Evolutionary conservation across 192 early-diverging fungal species (phyloP).

Genomic region (Entrophospora sp.): DNA sequence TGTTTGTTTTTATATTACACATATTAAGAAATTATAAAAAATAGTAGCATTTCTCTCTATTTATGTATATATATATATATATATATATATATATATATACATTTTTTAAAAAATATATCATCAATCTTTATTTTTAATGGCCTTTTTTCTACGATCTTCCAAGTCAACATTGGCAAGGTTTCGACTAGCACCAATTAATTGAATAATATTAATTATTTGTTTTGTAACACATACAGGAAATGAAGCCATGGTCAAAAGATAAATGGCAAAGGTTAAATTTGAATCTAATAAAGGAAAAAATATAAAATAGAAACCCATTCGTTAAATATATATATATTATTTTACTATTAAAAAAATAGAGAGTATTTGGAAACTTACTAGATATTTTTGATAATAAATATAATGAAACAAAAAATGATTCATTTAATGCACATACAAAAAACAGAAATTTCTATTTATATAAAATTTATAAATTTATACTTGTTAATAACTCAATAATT

Average conservation of each 20-base stretch:
- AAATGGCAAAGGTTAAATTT: too few species aligned
- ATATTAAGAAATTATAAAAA: too few species aligned
- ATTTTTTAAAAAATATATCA: too few species aligned
- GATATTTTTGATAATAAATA: conserved; percentile 69
- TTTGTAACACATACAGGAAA: conserved; percentile 78
- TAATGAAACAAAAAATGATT: conserved; percentile 83
- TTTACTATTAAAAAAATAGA: too few species aligned
- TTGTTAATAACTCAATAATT: neutral
- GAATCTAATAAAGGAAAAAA: too few species aligned
- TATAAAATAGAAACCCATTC: too few species aligned
- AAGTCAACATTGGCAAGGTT: conserved; percentile 65
- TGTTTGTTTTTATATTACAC: too few species aligned
- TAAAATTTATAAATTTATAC: neutral
- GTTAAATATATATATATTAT: too few species aligned
- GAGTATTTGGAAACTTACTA: too few species aligned
- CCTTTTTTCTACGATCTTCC: conserved; percentile 35
- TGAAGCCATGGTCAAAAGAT: conserved; percentile 24
- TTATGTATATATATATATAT: too few species aligned
- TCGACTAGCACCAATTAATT: conserved; percentile 80
- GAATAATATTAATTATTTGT: conserved; percentile 89
- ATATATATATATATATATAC: too few species aligned
- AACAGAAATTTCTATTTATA: conserved; percentile 68
- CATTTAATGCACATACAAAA: conserved; percentile 83
- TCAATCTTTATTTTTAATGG: neutral
- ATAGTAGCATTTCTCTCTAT: too few species aligned